Conservation (phyloP, 2,329 filamentous ascomycete species). For the Sporothrix pallida region DNA sequence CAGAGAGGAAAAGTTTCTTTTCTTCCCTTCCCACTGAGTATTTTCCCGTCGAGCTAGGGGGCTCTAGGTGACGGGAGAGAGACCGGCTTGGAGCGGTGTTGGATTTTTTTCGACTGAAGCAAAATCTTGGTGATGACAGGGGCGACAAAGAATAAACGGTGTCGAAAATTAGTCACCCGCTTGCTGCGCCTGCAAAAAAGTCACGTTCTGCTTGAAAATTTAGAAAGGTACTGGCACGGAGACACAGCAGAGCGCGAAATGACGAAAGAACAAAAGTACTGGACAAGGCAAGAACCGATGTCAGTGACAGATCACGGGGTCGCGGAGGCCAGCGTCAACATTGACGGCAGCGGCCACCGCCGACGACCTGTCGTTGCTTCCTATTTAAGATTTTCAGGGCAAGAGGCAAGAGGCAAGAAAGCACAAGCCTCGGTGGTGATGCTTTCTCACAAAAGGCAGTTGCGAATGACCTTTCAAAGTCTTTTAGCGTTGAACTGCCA, state of each 20-base stretch:
- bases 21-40: background rate
- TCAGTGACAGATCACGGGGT: background rate
- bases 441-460: background rate
- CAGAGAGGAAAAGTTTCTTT: constrained; percentile 9
- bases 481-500: constrained; percentile 6
- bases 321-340: constrained; percentile 14
- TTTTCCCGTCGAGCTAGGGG: constrained; percentile 5
- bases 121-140: background rate
- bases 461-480: constrained; percentile 18
- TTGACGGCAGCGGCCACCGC: constrained; percentile 12
- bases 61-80: constrained; percentile 12
- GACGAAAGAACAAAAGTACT: background rate
- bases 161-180: background rate
- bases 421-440: background rate
- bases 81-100: constrained; percentile 25
- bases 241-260: background rate
- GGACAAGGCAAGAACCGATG: background rate
- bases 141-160: background rate
- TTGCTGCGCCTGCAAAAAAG: constrained; percentile 1
- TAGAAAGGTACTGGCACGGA: background rate
- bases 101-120: background rate
- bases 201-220: constrained; percentile 9
- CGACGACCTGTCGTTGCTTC: background rate
- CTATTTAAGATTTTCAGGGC: background rate
- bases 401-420: background rate